Evolutionary conservation across 148 eudicot species (phyloP).

Genomic region (Polygonum aviculare): DNA sequence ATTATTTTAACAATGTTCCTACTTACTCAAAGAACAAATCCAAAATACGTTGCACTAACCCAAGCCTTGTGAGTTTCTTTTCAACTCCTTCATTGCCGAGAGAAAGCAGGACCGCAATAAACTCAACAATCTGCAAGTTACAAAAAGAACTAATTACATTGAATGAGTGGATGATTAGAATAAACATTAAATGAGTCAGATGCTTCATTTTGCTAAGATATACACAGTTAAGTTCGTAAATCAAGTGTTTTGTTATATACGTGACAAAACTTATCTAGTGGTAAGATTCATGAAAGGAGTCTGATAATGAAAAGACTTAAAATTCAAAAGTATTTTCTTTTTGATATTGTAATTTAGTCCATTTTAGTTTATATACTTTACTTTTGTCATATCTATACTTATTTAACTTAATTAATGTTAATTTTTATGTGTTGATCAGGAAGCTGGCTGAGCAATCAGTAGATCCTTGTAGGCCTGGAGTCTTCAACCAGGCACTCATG

Average conservation of each 20-base stretch:
- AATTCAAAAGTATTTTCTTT: not conserved
- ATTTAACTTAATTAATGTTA: not conserved
- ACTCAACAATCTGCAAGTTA: too few relatives aligned
- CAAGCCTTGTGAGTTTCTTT: too few relatives aligned
- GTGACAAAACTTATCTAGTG: not conserved
- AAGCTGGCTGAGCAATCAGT: constrained; percentile 78
- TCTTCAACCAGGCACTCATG: constrained; percentile 93
- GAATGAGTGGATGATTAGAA: too few relatives aligned
- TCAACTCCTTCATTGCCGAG: too few relatives aligned
- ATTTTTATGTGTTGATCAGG: constrained; percentile 29
- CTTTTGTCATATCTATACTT: not conserved
- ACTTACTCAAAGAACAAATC: too few relatives aligned
- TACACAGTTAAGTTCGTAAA: not conserved
- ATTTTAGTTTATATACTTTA: not conserved
- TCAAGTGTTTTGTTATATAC: not conserved
- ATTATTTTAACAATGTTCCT: too few relatives aligned
- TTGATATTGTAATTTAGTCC: not conserved
- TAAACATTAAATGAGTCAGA: too few relatives aligned
- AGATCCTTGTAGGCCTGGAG: constrained; percentile 82
- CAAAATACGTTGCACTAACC: too few relatives aligned
- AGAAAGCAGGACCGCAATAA: too few relatives aligned
- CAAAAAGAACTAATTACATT: too few relatives aligned
- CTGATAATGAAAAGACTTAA: not conserved
- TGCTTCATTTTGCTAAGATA: not conserved
- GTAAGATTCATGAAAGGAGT: not conserved